Conservation (phyloP, 1,284 basidiomycete genomes). For the Rhizopogon parksii region DNA sequence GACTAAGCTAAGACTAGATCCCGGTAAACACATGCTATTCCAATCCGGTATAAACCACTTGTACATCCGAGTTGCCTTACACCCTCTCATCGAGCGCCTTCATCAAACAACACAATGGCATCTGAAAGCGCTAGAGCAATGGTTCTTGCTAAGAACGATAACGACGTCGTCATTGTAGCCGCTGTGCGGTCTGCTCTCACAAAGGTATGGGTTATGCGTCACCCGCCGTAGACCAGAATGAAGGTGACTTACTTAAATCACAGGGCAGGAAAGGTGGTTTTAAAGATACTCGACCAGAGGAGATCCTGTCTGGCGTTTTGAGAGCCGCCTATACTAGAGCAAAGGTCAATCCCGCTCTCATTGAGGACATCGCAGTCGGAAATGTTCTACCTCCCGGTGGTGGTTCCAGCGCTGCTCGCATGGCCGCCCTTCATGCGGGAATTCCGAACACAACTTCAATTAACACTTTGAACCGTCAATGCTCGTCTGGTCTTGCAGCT, state of each 20-base stretch:
- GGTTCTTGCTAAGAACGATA: slow-evolving; percentile 51
- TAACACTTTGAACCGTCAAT: slow-evolving; percentile 92
- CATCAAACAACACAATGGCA: slow-evolving; percentile 3
- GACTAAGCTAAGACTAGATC: background rate
- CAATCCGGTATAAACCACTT: slow-evolving; percentile 13
- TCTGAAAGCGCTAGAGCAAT: slow-evolving; percentile 32
- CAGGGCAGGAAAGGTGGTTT: slow-evolving; percentile 89
- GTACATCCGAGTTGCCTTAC: background rate
- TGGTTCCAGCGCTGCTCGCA: slow-evolving; percentile 85
- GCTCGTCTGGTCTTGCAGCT: slow-evolving; percentile 87
- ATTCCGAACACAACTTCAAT: slow-evolving; percentile 79
- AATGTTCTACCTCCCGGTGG: slow-evolving; percentile 92
- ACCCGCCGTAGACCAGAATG: background rate
- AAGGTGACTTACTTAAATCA: slow-evolving; percentile 10
- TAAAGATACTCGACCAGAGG: slow-evolving; percentile 89
- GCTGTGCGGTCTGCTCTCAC: slow-evolving; percentile 89
- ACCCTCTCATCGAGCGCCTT: background rate
- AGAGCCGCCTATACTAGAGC: slow-evolving; percentile 62
- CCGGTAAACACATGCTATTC: slow-evolving; percentile 24
- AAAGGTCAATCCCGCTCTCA: slow-evolving; percentile 71
- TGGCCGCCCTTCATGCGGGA: slow-evolving; percentile 90
- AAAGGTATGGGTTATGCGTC: slow-evolving; percentile 46
- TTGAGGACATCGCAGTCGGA: slow-evolving; percentile 88
- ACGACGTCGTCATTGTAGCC: slow-evolving; percentile 88
- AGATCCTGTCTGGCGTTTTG: slow-evolving; percentile 80